Percentiles rank a stretch among this genome's conserved stretches.
phyloP scores from a whole-genome alignment of 2,329 filamentous ascomycete species.

The Fragosphaeria purpurea region DNA sequence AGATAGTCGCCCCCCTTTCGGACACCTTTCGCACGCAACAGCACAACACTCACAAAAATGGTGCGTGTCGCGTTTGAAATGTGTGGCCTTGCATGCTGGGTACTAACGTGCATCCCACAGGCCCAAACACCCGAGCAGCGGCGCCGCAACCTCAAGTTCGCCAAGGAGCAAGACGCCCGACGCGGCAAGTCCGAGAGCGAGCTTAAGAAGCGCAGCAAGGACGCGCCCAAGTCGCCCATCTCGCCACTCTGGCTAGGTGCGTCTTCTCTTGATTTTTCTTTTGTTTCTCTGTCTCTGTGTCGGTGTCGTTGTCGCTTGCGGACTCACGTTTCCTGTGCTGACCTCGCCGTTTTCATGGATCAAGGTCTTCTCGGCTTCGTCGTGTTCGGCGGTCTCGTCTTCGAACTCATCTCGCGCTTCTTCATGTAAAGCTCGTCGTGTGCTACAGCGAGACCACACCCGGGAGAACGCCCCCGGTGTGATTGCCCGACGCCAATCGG shows the following conservation, averaged over 20 bases:
- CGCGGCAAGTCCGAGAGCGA: slow-evolving; percentile 63
- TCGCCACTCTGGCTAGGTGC: slow-evolving; percentile 55
- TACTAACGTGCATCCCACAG: slow-evolving; percentile 28
- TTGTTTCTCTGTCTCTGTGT: background rate
- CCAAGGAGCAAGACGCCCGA: slow-evolving; percentile 59
- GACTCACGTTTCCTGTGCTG: background rate
- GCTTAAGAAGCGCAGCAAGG: slow-evolving; percentile 51
- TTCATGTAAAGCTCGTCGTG: slow-evolving; percentile 15
- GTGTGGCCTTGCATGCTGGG: too few relatives aligned
- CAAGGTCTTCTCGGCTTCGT: slow-evolving; percentile 49
- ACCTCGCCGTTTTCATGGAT: background rate
- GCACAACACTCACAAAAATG: too few relatives aligned
- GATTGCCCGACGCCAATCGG: too few relatives aligned
- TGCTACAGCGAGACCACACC: background rate
- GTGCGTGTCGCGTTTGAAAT: too few relatives aligned
- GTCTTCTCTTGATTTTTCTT: slow-evolving; percentile 15
- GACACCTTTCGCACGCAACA: too few relatives aligned
- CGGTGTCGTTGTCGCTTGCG: too few relatives aligned
- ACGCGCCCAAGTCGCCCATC: slow-evolving; percentile 48
- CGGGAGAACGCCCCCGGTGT: background rate
- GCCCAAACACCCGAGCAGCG: slow-evolving; percentile 80
- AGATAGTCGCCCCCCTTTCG: too few relatives aligned
- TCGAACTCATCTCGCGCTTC: slow-evolving; percentile 47
- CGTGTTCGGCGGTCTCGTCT: slow-evolving; percentile 50
- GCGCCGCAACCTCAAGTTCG: slow-evolving; percentile 70